These are phyloP conservation scores for Giardia muris DNA, from an alignment of 208 protist genomes.

Conservation along the genomic window DNA sequence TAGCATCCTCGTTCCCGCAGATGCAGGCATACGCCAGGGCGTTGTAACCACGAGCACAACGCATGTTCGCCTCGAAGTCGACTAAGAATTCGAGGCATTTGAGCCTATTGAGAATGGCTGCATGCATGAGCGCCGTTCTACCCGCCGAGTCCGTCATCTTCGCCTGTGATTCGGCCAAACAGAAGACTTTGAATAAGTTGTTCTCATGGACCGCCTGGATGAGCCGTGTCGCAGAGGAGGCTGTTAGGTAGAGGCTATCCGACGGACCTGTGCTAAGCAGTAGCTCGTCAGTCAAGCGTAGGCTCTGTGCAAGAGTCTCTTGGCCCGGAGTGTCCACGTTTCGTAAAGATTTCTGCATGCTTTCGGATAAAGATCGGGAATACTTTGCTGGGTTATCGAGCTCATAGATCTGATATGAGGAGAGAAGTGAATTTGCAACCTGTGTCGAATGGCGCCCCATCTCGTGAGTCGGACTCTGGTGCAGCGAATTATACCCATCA, in stretches of 20 bases:
- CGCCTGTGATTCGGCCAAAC: background rate
- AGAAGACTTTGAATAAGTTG: background rate
- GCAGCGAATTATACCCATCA: background rate
- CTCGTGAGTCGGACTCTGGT: background rate
- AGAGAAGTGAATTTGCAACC: background rate
- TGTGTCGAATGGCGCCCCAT: background rate
- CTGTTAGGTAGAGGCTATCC: background rate
- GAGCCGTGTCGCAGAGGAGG: background rate
- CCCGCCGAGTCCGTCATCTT: background rate
- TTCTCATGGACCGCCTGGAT: background rate
- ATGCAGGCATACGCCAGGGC: background rate
- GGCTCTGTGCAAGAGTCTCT: background rate
- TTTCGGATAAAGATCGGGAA: no score
- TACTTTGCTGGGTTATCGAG: background rate
- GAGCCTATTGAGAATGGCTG: background rate
- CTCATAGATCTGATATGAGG: background rate
- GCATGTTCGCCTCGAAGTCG: background rate
- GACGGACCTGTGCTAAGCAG: no score
- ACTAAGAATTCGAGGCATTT: background rate
- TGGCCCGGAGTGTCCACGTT: background rate
- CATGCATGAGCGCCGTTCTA: background rate
- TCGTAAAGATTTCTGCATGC: background rate
- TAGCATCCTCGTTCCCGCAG: background rate
- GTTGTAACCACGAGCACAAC: background rate
- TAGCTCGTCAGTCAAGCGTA: background rate